Conservation (phyloP, 768 basidiomycete species). For the Tylopilus balloui region DNA sequence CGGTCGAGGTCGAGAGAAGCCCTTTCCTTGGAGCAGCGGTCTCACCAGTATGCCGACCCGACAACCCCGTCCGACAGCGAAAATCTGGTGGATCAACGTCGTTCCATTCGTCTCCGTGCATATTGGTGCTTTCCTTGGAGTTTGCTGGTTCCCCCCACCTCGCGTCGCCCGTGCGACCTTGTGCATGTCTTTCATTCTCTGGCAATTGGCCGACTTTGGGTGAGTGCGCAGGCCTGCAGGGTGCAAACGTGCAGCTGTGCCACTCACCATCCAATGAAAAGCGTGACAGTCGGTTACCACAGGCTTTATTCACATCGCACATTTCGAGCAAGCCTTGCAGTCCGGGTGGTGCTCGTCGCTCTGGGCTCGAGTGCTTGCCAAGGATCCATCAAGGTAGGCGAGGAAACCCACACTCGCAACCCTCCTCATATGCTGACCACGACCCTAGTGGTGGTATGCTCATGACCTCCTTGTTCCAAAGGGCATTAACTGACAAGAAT, state of each 20-base stretch:
- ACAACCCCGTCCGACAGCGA: background rate
- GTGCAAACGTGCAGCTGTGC: background rate
- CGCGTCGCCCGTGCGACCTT: constrained; percentile 3
- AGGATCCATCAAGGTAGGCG: constrained; percentile 8
- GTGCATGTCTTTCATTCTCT: constrained; percentile 4
- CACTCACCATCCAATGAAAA: constrained; percentile 3
- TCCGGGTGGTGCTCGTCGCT: constrained; percentile 2
- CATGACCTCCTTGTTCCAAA: background rate
- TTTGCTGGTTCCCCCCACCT: constrained; percentile 2
- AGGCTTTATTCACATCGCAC: constrained; percentile 8
- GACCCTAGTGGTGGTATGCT: constrained; percentile 8
- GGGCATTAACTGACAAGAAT: background rate
- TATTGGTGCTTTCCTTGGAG: constrained; percentile 4
- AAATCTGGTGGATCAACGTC: constrained; percentile 8
- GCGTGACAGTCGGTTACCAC: constrained; percentile 12
- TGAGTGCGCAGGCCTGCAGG: constrained; percentile 3
- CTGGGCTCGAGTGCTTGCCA: constrained; percentile 10
- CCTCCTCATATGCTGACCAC: background rate
- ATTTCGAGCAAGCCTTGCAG: constrained; percentile 1
- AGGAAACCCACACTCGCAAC: background rate
- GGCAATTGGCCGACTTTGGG: constrained; percentile 10
- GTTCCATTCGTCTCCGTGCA: constrained; percentile 2
- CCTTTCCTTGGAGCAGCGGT: background rate
- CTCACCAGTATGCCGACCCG: background rate
- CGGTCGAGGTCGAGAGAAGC: background rate